Conservation (phyloP, 1,284 basidiomycete genomes). For the Trametes polyzona region DNA sequence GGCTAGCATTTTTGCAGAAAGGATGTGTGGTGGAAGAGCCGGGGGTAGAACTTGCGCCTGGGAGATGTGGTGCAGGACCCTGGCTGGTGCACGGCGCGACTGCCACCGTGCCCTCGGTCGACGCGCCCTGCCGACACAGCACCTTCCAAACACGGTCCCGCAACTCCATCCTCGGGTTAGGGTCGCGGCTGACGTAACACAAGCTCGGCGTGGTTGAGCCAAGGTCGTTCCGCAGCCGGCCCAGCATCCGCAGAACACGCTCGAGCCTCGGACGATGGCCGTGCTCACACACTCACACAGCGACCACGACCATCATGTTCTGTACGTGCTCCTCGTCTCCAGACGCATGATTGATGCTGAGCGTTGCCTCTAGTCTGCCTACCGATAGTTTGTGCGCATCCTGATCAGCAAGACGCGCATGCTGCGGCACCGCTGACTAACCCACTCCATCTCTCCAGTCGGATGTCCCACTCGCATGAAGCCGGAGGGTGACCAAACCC, state of each 20-base stretch:
- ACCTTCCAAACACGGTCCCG: slow-evolving; percentile 7
- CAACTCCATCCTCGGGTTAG: not conserved
- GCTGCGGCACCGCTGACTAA: not conserved
- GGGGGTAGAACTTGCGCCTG: too few relatives aligned
- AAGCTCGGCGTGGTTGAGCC: slow-evolving; percentile 4
- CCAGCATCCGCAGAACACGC: not conserved
- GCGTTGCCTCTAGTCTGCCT: slow-evolving; percentile 44
- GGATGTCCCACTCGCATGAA: slow-evolving; percentile 52
- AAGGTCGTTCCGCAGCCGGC: slow-evolving; percentile 18
- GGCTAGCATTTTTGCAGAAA: too few relatives aligned
- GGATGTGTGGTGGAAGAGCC: too few relatives aligned
- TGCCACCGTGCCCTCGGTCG: too few relatives aligned
- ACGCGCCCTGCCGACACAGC: not conserved
- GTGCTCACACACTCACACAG: slow-evolving; percentile 4
- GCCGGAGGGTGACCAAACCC: slow-evolving; percentile 44
- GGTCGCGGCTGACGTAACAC: slow-evolving; percentile 8
- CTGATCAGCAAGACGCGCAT: not conserved
- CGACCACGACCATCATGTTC: slow-evolving; percentile 39
- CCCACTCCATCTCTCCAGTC: slow-evolving; percentile 39
- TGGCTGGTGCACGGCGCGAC: too few relatives aligned
- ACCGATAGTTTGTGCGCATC: slow-evolving; percentile 49
- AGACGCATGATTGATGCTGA: slow-evolving; percentile 2
- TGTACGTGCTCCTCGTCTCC: slow-evolving; percentile 34
- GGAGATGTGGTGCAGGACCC: too few relatives aligned
- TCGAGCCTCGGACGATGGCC: slow-evolving; percentile 1